Evolutionary conservation across 306 rosid species (phyloP).

Genomic region (Ammopiptanthus mongolicus): DNA sequence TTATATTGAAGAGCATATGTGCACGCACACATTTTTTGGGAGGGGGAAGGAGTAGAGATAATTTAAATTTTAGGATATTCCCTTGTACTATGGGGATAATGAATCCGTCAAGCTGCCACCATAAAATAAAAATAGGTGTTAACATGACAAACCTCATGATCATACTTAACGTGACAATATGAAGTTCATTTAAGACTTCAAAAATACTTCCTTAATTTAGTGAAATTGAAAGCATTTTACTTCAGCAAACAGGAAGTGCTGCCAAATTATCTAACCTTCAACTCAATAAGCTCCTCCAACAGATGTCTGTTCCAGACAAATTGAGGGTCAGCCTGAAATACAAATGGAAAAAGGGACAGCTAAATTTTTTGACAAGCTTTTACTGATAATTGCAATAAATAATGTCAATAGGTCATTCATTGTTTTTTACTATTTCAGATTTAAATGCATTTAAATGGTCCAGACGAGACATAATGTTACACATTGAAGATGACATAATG

Average conservation of each 20-base stretch:
- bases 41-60: no score
- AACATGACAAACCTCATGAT: not conserved
- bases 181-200: not conserved
- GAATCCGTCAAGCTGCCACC: slow-evolving; percentile 64
- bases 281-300: slow-evolving; percentile 66
- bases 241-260: not conserved
- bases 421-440: not conserved
- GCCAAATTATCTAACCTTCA: slow-evolving; percentile 46
- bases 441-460: no score
- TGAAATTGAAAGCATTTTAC: not conserved
- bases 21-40: not conserved
- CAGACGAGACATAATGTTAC: no score
- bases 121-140: slow-evolving; percentile 23
- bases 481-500: no score
- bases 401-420: not conserved
- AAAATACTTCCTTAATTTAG: not conserved
- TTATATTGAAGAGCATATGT: not conserved
- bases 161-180: not conserved
- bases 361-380: not conserved
- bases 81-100: slow-evolving; percentile 61
- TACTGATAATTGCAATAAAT: not conserved
- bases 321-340: slow-evolving; percentile 62
- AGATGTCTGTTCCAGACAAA: slow-evolving; percentile 11
- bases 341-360: not conserved
- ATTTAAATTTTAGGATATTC: slow-evolving; percentile 51